Evolutionary conservation across 1,284 basidiomycete species (phyloP), one percentile per base, ranked within the genome.

Genomic region (Fereydounia khargensis): DNA sequence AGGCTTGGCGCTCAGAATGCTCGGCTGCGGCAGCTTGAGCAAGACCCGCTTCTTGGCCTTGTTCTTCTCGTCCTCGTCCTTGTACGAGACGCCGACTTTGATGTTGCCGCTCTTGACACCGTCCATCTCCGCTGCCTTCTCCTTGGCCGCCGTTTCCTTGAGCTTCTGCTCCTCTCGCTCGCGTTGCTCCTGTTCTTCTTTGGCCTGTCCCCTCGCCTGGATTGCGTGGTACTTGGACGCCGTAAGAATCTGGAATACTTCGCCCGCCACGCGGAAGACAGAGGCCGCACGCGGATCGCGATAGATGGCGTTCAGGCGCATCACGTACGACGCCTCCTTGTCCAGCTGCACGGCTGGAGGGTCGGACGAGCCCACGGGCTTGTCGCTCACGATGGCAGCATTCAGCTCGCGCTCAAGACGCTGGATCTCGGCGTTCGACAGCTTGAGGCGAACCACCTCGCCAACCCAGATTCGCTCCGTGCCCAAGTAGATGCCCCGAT

Each of bases 391-490:
- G 18, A 68, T 28, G 14, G 35, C 36, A 6, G 43, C 22, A 31
- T 67, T 60, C 39, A 68, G 45, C 30, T 58, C 46, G 16, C 41
- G 40, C 19, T 53, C 42, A 20, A 64, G 51, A 42, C 40, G 50
- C 22, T 49, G 45, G 20, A 68, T 31, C n/a, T 70, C 60, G 20
- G 13, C 39, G 6, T 8, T 33, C 4, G 38, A 30, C 7, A 70
- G 43, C 18, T 39, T 33, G 7, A 70, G 51, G 11, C 68, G 47
- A 13, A 70, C 65, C 34, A 67, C 44, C 16, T 70, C 68, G 23
- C 66, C 68, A 1, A 60, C 63, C 68, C 68, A 70, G 18, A 70
- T 51, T 0, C 66, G 42, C 40, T 70, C 68, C 5, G 47, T 37
- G 7, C 68, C 68, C 16, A 65, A 45, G 27, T 56, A 51, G 25